A percentile compares a stretch with the other conserved stretches of the same genome.
Evolutionary conservation across 2,329 filamentous ascomycete genomes (phyloP).

Genomic region (Dactylonectria macrodidyma): DNA sequence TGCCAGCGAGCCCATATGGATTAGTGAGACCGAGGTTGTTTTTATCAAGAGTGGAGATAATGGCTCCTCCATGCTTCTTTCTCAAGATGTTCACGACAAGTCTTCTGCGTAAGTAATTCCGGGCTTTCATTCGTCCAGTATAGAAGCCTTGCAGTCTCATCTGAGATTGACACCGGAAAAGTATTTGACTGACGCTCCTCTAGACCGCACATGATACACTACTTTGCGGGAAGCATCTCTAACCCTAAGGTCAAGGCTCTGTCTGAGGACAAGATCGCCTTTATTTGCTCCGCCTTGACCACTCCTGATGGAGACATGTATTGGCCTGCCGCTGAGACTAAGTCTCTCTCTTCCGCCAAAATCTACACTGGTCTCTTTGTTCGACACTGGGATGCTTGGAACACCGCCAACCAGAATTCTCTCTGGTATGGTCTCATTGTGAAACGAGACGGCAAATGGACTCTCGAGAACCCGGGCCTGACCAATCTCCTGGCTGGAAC

Average conservation of each 20-base stretch:
- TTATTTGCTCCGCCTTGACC: slow-evolving; percentile 75
- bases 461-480: slow-evolving; percentile 62
- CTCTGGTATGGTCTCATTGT: slow-evolving; percentile 80
- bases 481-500: slow-evolving; percentile 76
- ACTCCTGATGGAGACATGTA: slow-evolving; percentile 79
- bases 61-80: slow-evolving; percentile 63
- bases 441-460: slow-evolving; percentile 58
- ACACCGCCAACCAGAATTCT: slow-evolving; percentile 77
- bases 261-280: slow-evolving; percentile 63
- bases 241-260: slow-evolving; percentile 72
- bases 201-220: slow-evolving; percentile 60
- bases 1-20: slow-evolving; percentile 82
- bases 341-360: slow-evolving; percentile 74
- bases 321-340: slow-evolving; percentile 73
- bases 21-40: slow-evolving; percentile 75
- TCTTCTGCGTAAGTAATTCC: slow-evolving; percentile 56
- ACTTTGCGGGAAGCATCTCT: slow-evolving; percentile 68
- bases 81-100: slow-evolving; percentile 53
- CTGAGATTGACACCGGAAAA: background rate
- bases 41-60: slow-evolving; percentile 67
- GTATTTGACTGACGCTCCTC: background rate
- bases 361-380: slow-evolving; percentile 84
- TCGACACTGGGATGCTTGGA: slow-evolving; percentile 87
- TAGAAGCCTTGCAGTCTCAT: background rate
- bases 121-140: background rate